Base-by-base conservation (phyloP, 768 basidiomycete genomes). In the Rhodosporidiobolus sp. region DNA sequence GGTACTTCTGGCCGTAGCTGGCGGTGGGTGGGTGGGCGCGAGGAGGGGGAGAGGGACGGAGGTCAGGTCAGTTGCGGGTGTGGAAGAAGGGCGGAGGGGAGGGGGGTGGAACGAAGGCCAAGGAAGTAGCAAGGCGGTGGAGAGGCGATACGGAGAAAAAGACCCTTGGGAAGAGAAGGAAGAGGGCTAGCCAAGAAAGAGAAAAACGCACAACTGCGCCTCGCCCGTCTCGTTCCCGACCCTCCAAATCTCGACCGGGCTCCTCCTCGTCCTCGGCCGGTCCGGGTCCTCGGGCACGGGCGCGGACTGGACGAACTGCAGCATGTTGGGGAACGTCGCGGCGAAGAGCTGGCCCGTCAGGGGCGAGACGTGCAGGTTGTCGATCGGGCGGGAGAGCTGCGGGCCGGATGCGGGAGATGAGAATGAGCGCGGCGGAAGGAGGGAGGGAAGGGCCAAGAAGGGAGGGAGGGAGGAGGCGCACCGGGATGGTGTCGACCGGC, bases 311-410 rank as follows among this genome's bases (percentile, higher is more conserved):
- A 80, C 72, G 26, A 80, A 81, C 26, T 67, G 46, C 0, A 86
- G 58, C 9, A 76, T 65, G 28, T 85, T 81, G 9, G 86, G 83
- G 66, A 87, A 81, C 8, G 81, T 85, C 68, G 88, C 87, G 38
- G 83, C 85, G 87, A 87, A 90, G 35, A 90, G 77, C 17, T 83
- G 83, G 11, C 88, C 89, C 45, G 87, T 81, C 32, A 82, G 79
- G 35, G 73, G 64, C 72, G 89, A 89, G 11, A 90, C 78, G 50
- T 85, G 82, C 1, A 88, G 76, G 76, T 90, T 90, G 77, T 90
- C 90, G 75, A 88, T 58, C 8, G 75, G 78, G 46, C 84, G 82
- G 77, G 72, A 55, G 43, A 63, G 59, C 73, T 74, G 64, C 30
- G 12, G 3, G 38, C 12, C 6, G 54, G 14, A 28, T 3, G 3